Evolutionary conservation across 768 basidiomycete genomes (phyloP), one percentile per base, ranked within the genome.

Genomic region (Tremella yokohamensis): DNA sequence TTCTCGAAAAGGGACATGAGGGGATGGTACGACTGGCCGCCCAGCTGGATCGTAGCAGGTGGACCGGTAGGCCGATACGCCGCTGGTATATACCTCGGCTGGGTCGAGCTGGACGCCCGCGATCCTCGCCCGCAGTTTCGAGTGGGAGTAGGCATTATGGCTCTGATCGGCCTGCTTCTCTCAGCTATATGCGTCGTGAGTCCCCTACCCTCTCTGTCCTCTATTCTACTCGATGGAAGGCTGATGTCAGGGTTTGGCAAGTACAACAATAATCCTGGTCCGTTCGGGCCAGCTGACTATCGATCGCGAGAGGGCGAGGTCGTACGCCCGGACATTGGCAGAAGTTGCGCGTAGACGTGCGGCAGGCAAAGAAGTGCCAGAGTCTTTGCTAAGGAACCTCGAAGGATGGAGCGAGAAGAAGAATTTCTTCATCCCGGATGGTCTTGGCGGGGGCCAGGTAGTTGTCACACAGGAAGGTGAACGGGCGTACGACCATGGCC

Each of bases 21-120:
- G n/a, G 12, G 15, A 22, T 73, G 71, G 71, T 73, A 61, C 60
- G 56, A 61, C 34, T 68, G 66, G 66, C 50, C 19, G 29, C 44
- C 39, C 15, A 58, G 58, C 44, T 73, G 71, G 71, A 44, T 70
- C 12, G 37, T 70, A 0, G 62, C 63, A 2, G 68, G 64, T 18
- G 71, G 71, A 3, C 71, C 71, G n/a, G 56, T 70, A 1, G 71
- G 71, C 0, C 25, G 71, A 42, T 68, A 52, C 20, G 58, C 56
- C 4, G 64, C 66, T 6, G 71, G 62, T 9, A 22, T 63, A n/a
- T 44, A 66, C 3, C 44, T 73, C 3, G 71, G 69, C 13, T 73
- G 71, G 71, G 56, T 52, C 34, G 60, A 44, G 48, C 47, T 70
- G 24, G 70, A 72, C 56, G 29, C 53, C 19, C 12, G 22, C 8